These are phyloP conservation scores for Neurospora sp. DNA, from an alignment of 495 filamentous ascomycete genomes.

Conservation along the genomic window DNA sequence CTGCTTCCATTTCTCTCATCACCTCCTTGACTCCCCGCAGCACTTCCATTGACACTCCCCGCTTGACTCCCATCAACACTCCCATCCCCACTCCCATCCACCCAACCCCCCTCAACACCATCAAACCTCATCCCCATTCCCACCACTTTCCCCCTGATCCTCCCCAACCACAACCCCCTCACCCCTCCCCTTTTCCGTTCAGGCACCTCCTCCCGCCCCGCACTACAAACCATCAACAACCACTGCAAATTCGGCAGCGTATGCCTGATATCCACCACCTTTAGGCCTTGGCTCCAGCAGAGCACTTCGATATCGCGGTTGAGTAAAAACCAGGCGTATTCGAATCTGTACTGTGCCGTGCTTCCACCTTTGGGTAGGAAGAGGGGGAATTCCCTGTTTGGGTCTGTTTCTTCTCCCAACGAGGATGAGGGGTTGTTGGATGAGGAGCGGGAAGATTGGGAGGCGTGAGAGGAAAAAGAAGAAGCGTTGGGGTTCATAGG, in stretches of 20 bases:
- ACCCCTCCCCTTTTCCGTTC: constrained; percentile 70
- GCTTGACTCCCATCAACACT: background rate
- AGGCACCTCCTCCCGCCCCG: constrained; percentile 66
- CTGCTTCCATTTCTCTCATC: constrained; percentile 22
- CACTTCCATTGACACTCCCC: background rate
- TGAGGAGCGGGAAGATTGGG: background rate
- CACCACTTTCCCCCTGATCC: constrained; percentile 19
- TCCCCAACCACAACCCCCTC: constrained; percentile 47
- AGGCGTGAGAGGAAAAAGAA: background rate
- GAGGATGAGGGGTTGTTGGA: background rate
- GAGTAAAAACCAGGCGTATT: constrained; percentile 88
- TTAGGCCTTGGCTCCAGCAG: constrained; percentile 60
- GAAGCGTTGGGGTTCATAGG: constrained; percentile 13
- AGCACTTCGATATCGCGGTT: constrained; percentile 91
- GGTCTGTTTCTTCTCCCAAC: constrained; percentile 13
- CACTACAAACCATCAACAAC: constrained; percentile 74
- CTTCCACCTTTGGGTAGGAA: constrained; percentile 53
- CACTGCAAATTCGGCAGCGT: constrained; percentile 92
- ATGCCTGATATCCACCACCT: constrained; percentile 76
- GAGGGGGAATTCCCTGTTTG: constrained; percentile 66
- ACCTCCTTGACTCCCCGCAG: background rate
- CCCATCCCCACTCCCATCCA: constrained; percentile 1
- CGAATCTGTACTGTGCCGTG: constrained; percentile 73
- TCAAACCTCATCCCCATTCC: constrained; percentile 8
- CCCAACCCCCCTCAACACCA: background rate